phyloP scores from a whole-genome alignment of 73 alveolate genomes.

The Stentor roeselii region DNA sequence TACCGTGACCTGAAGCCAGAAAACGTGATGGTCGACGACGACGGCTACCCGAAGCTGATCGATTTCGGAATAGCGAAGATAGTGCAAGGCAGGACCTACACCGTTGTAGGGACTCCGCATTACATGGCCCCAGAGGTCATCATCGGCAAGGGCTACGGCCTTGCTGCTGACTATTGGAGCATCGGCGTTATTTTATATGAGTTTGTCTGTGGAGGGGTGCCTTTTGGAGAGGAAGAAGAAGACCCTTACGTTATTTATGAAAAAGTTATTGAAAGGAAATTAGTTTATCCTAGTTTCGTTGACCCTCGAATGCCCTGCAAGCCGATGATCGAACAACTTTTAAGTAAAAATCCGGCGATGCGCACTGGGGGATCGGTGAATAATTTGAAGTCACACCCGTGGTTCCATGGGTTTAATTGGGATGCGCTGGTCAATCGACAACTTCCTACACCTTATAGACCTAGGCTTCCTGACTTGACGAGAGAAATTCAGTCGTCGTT shows the following conservation, averaged over 20 bases:
- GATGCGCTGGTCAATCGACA: conserved; percentile 16
- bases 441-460: not conserved
- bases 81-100: conserved; percentile 45
- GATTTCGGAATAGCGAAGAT: conserved; percentile 68
- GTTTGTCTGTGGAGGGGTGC: conserved; percentile 78
- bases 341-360: conserved; percentile 42
- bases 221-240: conserved; percentile 80
- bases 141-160: conserved; percentile 71
- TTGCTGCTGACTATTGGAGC: conserved; percentile 73
- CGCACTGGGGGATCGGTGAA: conserved; percentile 46
- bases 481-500: not conserved
- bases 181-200: conserved; percentile 71
- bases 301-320: conserved; percentile 45
- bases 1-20: conserved; percentile 80
- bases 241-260: conserved; percentile 79
- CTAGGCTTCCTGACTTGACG: not conserved
- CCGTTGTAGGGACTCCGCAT: conserved; percentile 71
- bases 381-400: conserved; percentile 40
- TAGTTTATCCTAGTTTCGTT: conserved; percentile 63
- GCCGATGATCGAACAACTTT: conserved; percentile 40
- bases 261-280: conserved; percentile 50
- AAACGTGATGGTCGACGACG: conserved; percentile 70
- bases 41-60: conserved; percentile 56
- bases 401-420: conserved; percentile 63
- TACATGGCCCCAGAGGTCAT: conserved; percentile 75